Base-by-base conservation (phyloP, 1,284 basidiomycete genomes). In the Exsudoporus floridanus region DNA sequence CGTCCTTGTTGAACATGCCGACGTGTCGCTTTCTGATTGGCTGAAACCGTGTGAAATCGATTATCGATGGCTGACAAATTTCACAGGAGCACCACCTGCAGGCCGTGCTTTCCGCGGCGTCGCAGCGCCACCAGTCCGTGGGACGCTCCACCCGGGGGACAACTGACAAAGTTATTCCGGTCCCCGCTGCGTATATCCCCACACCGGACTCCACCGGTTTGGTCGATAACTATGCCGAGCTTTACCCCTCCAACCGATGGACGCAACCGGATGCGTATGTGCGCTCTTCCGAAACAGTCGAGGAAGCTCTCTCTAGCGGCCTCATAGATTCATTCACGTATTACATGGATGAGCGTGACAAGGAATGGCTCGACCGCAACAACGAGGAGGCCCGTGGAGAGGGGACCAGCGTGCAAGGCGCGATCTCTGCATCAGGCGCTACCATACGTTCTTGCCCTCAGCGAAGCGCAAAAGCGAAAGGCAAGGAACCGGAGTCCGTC, bases 321-420 rank as follows among this genome's bases (percentile, higher is more conserved):
- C 79, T 91, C 55, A 73, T 79, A 33, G 77, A 82, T 61, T 86
- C 84, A 1, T 92, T 88, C 66, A 83, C 86, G 5, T 98, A 99
- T 70, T 91, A 86, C 62, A 90, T 98, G 88, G 97, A 99, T 66
- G 97, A 99, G 70, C 89, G 92, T 35, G 97, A 99, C 73, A 84
- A 90, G 61, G 88, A 90, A 52, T 99, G 96, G 95, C 81, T 99
- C 35, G 86, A 90, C 57, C 88, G 86, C 70, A 93, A 93, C 69
- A 98, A 98, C 63, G 88, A 90, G 61, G 85, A 90, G 59, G 90
- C 90, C 2, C 83, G 90, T 44, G 90, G 92, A 18, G 92, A 94
- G 66, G 89, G 92, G 14, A 87, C 88, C 2, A 87, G 88, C 54
- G 79, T 82, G 0, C 84, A 90, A 61, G 85, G 86, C n/a, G 81